Base-by-base conservation (phyloP, 208 protist species). In the Herpetomonas samuelpessoai region DNA sequence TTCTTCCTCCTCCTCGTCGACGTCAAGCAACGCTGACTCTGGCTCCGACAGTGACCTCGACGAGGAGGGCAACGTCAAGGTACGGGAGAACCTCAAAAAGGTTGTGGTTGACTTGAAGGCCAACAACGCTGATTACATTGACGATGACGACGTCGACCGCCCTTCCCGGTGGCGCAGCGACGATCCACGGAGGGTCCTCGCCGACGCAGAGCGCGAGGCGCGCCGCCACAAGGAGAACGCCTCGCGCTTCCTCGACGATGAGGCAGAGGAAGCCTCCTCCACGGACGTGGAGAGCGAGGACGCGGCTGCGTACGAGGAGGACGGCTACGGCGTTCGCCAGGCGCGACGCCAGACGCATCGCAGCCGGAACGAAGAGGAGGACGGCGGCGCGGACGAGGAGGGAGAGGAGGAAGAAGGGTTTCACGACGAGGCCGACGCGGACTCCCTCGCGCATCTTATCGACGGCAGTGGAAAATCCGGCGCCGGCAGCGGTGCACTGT, bases 201-300 rank as follows among this genome's bases (percentile, higher is more conserved):
- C 62, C 22, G 54, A 59, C 18, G 74, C 71, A 1, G 65, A 79
- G 59, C 53, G 72, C 12, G 66, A 80, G 63, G 41, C 57, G 27
- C 41, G 53, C 44, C 72, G 65, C 19, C 57, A 60, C n/a, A 30
- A 30, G 7, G 53, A 51, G n/a, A 63, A 60, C 6, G 46, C 61
- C 10, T 89, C 82, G 9, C 73, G 73, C 7, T 93, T 83, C 56
- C 79, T 93, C 26, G 83, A 93, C 53, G 87, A 93, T 35, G 87
- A 93, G 64, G 87, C 87, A 1, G 80, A 88, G 61, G 83, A 93
- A 62, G 71, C 47, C 9, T 83, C 78, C 7, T 69, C 75, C 0
- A 67, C 53, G 25, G 62, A 53, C 22, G 47, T 57, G n/a, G 48
- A 61, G 38, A 65, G 64, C 31, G 77, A 84, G 52, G 62, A 76